Evolutionary conservation across 1,284 basidiomycete species (phyloP), one percentile per base, ranked within the genome.

Genomic region (Ustilago tritici): DNA sequence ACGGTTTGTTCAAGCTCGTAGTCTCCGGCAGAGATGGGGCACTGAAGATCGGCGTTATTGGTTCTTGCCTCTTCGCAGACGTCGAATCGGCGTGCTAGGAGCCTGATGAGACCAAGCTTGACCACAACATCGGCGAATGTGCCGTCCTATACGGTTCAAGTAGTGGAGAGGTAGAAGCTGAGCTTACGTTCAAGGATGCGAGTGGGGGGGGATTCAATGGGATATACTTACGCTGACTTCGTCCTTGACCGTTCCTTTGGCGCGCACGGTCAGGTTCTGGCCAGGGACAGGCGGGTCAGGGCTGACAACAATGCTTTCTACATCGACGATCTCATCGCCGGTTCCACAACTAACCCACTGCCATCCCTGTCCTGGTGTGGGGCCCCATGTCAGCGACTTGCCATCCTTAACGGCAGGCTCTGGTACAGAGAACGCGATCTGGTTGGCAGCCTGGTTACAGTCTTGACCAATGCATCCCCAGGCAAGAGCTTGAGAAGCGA

Each of bases 271-370:
- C 52, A 86, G 73, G 61, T 85, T 84, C 57, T 80, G 74, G 15
- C 84, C 84, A 4, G 76, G 72, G 38, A 75, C 56, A n/a, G 84
- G 84, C n/a, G 83, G 81, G 52, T 86, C 84, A 5, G 84, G 84
- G 31, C 55, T 64, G 53, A 84, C 79, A 31, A 71, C 62, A 56
- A 86, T 82, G 57, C 68, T 70, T 31, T 82, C 68, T 19, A 85
- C 72, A 17, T 70, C 57, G 17, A 85, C 76, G 9, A 76, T 61
- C 49, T 82, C 76, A 19, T 70, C 69, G 3, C 67, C 74, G 5
- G 63, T 56, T n/a, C 77, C 82, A 43, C 84, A 85, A 65, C 55
- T 64, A n/a, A 61, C 40, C 84, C 84, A 85, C 15, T 76, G 65
- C 82, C 84, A 85, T 11, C 78, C 77, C 23, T 67, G 61, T 8